phyloP scores from a whole-genome alignment of 2,329 filamentous ascomycete species.

The Monosporascus sp. region DNA sequence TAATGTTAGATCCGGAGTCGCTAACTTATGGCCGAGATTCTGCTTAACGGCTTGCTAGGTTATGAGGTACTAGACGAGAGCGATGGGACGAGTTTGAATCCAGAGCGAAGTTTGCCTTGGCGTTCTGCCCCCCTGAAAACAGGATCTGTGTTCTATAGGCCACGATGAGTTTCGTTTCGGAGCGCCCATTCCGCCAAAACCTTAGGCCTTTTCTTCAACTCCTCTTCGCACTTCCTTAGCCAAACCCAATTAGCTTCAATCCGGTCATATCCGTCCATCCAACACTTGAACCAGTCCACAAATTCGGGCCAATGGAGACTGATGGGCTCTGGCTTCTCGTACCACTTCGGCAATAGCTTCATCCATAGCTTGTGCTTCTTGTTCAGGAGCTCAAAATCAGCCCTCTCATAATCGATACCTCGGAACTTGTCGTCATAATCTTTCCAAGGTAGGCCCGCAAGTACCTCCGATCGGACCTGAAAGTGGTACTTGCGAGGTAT shows the following conservation, averaged over 20 bases:
- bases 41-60: no score
- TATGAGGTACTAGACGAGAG: no score
- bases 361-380: not conserved
- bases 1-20: no score
- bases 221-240: not conserved
- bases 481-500: not conserved
- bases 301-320: not conserved
- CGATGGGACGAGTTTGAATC: no score
- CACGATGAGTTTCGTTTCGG: not conserved
- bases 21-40: no score
- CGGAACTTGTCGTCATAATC: not conserved
- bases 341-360: not conserved
- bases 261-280: constrained; percentile 1
- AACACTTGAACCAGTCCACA: not conserved
- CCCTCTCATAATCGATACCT: not conserved
- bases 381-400: not conserved
- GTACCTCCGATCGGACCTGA: not conserved
- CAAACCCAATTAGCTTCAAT: constrained; percentile 1
- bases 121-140: no score
- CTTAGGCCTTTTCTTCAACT: not conserved
- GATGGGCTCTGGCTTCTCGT: not conserved
- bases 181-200: not conserved
- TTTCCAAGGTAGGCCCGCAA: not conserved
- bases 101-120: no score
- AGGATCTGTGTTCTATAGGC: no score